phyloP scores from a whole-genome alignment of 2,329 filamentous ascomycete species.

The Colletotrichum sp. region DNA sequence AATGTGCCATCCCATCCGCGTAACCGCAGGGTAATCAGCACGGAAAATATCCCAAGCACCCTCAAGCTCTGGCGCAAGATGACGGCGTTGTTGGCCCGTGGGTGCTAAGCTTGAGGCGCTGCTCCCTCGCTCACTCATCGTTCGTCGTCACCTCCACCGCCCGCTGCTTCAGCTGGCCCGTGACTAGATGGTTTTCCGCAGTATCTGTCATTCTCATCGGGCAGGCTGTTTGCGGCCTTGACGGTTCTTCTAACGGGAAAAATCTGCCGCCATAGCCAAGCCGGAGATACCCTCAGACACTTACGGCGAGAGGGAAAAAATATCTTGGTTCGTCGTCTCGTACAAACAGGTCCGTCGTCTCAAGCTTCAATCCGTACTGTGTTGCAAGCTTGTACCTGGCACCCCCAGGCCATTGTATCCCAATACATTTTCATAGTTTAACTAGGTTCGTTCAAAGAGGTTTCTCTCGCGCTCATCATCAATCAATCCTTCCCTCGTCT shows the following conservation, averaged over 20 bases:
- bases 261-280: neutral
- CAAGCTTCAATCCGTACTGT: slow-evolving; percentile 2
- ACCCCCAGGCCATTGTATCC: neutral
- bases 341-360: neutral
- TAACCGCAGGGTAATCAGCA: neutral
- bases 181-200: neutral
- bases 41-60: neutral
- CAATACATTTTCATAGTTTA: slow-evolving; percentile 13
- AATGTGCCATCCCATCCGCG: slow-evolving; percentile 20
- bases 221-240: neutral
- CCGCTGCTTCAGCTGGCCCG: neutral
- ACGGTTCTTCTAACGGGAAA: neutral
- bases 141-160: neutral
- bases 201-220: neutral
- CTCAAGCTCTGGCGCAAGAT: neutral
- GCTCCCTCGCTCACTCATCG: neutral
- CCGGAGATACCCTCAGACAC: neutral
- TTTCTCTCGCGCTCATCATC: slow-evolving; percentile 3
- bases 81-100: neutral
- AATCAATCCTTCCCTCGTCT: slow-evolving; percentile 5
- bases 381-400: neutral
- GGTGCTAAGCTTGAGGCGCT: neutral
- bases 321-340: neutral
- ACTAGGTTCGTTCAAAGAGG: neutral
- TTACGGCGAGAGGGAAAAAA: neutral